Evolutionary conservation across 768 basidiomycete species (phyloP).

Genomic region (Auricularia sp.): DNA sequence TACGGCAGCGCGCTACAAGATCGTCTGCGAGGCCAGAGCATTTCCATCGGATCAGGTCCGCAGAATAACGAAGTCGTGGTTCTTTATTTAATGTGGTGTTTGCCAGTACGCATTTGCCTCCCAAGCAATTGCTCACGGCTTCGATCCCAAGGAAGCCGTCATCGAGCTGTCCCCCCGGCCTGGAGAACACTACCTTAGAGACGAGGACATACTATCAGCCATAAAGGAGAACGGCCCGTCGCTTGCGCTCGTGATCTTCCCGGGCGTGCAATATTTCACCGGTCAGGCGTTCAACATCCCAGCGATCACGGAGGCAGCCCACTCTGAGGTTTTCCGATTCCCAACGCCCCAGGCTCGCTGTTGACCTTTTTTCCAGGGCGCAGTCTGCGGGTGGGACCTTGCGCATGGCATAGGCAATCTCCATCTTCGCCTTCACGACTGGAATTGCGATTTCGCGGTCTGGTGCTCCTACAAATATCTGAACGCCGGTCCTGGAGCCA

Average conservation of each 20-base stretch:
- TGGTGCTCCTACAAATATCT: slow-evolving; percentile 99
- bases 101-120: slow-evolving; percentile 89
- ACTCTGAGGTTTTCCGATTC: slow-evolving; percentile 53
- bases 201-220: slow-evolving; percentile 74
- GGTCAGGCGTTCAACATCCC: slow-evolving; percentile 91
- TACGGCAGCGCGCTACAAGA: slow-evolving; percentile 75
- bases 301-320: slow-evolving; percentile 71
- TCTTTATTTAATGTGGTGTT: slow-evolving; percentile 6
- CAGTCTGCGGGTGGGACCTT: slow-evolving; percentile 91
- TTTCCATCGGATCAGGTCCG: slow-evolving; percentile 95
- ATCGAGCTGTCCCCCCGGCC: slow-evolving; percentile 69
- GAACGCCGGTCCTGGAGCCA: slow-evolving; percentile 94
- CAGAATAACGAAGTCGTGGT: slow-evolving; percentile 6
- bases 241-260: slow-evolving; percentile 87
- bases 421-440: slow-evolving; percentile 78
- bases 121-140: slow-evolving; percentile 75
- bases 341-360: slow-evolving; percentile 3
- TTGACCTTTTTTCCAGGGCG: slow-evolving; percentile 49
- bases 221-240: slow-evolving; percentile 63
- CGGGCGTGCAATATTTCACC: slow-evolving; percentile 95
- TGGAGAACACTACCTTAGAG: slow-evolving; percentile 78
- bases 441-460: slow-evolving; percentile 94
- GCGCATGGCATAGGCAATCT: slow-evolving; percentile 96
- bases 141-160: slow-evolving; percentile 61
- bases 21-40: slow-evolving; percentile 86